Evolutionary conservation across 1,284 basidiomycete genomes (phyloP), one percentile per base, ranked within the genome.

Genomic region (Heimioporus retisporus): DNA sequence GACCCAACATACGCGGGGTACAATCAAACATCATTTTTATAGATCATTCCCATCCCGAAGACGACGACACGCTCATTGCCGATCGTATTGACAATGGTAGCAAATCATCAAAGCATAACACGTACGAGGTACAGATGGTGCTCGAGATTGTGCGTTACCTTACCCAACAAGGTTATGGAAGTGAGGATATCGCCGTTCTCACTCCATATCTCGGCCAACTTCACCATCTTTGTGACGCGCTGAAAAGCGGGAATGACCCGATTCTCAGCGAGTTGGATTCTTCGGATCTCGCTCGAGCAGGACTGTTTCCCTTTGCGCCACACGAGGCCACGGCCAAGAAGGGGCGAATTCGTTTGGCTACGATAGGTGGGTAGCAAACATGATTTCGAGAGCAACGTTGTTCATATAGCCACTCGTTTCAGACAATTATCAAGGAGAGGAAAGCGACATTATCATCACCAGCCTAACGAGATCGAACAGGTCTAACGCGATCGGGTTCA

Each of bases 391-490:
- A n/a, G 19, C 23, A 1, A 21, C 10, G 0, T 35, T 11, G 6
- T 44, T 18, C 31, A 31, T 31, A 31, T 28, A 4, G 25, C 18
- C 4, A 21, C 23, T 56, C 63, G 16, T 23, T 5, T 23, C 23
- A 89, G 88, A 89, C 61, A 89, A 89, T 64, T 89, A 89, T 65
- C 90, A 91, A 70, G 90, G 90, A 23, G 90, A 92, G 71, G 90
- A 92, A 72, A 87, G 87, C 57, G 82, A 91, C 23, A 88, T 92
- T 60, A 88, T 92, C 21, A 80, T 92, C 35, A 80, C 82, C 11
- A 87, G 85, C 8, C 75, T 92, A 13, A 89, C 87, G 0, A 76
- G 90, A 59, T 90, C 88, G 70, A 91, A 91, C 67, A 11, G 79
- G 0, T 67, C 76, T 2, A 77, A 83, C 63, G 82, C 86, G 59